Conservation (phyloP, 257 asterid genomes). For the Petunia secreta region DNA sequence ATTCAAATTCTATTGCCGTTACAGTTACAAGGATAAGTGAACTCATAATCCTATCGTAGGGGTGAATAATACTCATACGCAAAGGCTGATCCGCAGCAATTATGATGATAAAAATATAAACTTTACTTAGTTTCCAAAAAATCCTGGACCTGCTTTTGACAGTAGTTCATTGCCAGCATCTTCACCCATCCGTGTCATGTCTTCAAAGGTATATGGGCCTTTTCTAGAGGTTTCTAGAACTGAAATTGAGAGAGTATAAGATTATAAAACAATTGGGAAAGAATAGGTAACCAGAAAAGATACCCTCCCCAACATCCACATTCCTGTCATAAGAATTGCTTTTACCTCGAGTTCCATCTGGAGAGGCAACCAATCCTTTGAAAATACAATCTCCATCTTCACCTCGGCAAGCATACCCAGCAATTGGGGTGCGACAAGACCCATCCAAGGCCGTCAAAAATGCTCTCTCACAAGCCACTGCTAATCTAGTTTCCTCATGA, state of each 20-base stretch:
- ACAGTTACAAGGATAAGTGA: not conserved
- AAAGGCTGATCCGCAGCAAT: not conserved
- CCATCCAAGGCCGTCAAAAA: slow-evolving; percentile 82
- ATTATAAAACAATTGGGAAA: slow-evolving; percentile 18
- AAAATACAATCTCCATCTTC: slow-evolving; percentile 78
- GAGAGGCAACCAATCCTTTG: slow-evolving; percentile 87
- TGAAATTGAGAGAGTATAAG: slow-evolving; percentile 26
- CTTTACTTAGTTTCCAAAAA: slow-evolving; percentile 48
- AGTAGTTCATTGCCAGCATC: slow-evolving; percentile 97
- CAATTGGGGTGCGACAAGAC: slow-evolving; percentile 94
- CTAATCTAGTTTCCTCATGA: slow-evolving; percentile 96
- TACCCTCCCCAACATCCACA: not conserved
- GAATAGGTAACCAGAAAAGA: not conserved
- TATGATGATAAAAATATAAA: not conserved
- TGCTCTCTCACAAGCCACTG: slow-evolving; percentile 88
- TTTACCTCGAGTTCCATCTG: slow-evolving; percentile 86
- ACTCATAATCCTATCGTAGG: slow-evolving; percentile 25
- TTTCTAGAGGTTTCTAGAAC: slow-evolving; percentile 85
- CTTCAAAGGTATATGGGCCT: slow-evolving; percentile 67
- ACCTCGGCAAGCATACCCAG: slow-evolving; percentile 79
- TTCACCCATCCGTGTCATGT: slow-evolving; percentile 80
- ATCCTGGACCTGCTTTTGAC: slow-evolving; percentile 77
- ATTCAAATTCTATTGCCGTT: not conserved
- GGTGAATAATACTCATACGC: not conserved
- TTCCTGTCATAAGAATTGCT: not conserved